phyloP scores from a whole-genome alignment of 768 basidiomycete genomes.

The Daedaleopsis nitida region DNA sequence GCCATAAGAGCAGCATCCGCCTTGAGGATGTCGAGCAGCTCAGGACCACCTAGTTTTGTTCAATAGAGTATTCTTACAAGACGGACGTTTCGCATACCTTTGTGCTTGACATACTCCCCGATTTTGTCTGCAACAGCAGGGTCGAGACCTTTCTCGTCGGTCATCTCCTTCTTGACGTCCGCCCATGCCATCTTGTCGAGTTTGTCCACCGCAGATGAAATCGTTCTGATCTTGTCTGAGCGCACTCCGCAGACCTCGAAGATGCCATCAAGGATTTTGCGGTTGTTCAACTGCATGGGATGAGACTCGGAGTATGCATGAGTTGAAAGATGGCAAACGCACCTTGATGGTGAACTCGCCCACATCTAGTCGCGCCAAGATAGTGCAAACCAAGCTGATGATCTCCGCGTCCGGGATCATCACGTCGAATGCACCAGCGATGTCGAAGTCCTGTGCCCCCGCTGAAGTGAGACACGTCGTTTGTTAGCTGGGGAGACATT shows the following conservation, averaged over 20 bases:
- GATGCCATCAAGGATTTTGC: constrained; percentile 96
- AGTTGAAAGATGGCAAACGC: neutral
- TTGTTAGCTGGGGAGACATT: constrained; percentile 17
- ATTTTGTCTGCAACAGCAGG: constrained; percentile 85
- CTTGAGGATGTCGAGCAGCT: constrained; percentile 71
- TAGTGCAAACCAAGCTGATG: constrained; percentile 77
- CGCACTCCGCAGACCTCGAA: constrained; percentile 97
- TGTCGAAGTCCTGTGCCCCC: constrained; percentile 83
- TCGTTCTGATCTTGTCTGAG: constrained; percentile 82
- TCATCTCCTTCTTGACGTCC: constrained; percentile 97
- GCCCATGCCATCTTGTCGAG: constrained; percentile 95
- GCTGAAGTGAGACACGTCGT: constrained; percentile 6
- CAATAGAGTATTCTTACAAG: neutral
- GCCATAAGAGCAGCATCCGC: constrained; percentile 64
- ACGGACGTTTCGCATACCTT: constrained; percentile 54
- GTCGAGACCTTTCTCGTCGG: constrained; percentile 89
- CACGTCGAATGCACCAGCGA: constrained; percentile 87
- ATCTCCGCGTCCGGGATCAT: constrained; percentile 98
- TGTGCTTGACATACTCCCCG: constrained; percentile 94
- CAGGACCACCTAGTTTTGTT: constrained; percentile 65
- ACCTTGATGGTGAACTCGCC: constrained; percentile 96
- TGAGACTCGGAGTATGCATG: neutral
- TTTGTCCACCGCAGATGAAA: constrained; percentile 97
- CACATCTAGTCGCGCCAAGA: constrained; percentile 81
- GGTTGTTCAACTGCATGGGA: constrained; percentile 79